Percentiles rank a stretch among this genome's conserved stretches.
phyloP scores from a whole-genome alignment of 345 rosid species.

The Nasturtium officinale region DNA sequence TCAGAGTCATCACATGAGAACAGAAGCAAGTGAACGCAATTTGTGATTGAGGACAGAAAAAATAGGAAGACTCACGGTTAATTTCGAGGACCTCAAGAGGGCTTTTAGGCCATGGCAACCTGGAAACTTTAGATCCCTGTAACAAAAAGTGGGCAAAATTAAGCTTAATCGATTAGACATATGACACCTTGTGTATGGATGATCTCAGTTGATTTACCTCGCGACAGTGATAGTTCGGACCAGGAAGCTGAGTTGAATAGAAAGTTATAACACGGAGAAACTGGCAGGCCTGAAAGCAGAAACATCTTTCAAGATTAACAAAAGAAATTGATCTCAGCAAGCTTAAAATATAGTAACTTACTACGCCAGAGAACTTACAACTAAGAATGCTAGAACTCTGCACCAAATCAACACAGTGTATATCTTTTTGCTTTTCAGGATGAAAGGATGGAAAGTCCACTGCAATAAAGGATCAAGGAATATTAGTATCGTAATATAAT shows the following conservation, averaged over 20 bases:
- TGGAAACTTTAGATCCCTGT: slow-evolving; percentile 86
- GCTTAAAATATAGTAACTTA: not conserved
- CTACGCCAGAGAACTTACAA: slow-evolving; percentile 61
- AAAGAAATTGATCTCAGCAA: slow-evolving; percentile 13
- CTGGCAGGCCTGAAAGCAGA: slow-evolving; percentile 73
- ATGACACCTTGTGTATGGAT: not conserved
- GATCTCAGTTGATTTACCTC: slow-evolving; percentile 57
- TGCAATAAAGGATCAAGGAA: slow-evolving; percentile 46
- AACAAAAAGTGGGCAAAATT: slow-evolving; percentile 1
- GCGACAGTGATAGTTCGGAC: slow-evolving; percentile 96
- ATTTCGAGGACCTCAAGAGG: slow-evolving; percentile 68
- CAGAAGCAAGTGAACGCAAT: not conserved
- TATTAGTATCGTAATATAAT: slow-evolving; percentile 10
- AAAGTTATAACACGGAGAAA: slow-evolving; percentile 83
- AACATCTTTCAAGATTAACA: slow-evolving; percentile 19
- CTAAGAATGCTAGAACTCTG: slow-evolving; percentile 93
- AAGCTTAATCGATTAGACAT: slow-evolving; percentile 9
- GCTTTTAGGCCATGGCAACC: slow-evolving; percentile 77
- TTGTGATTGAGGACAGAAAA: not conserved
- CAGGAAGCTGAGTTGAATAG: slow-evolving; percentile 97
- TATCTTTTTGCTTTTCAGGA: slow-evolving; percentile 90
- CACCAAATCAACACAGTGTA: slow-evolving; percentile 97
- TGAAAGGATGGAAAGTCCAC: slow-evolving; percentile 99
- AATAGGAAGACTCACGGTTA: slow-evolving; percentile 57
- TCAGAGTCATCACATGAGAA: slow-evolving; percentile 38